phyloP scores from a whole-genome alignment of 2,329 filamentous ascomycete species.

The Exophiala sideris region DNA sequence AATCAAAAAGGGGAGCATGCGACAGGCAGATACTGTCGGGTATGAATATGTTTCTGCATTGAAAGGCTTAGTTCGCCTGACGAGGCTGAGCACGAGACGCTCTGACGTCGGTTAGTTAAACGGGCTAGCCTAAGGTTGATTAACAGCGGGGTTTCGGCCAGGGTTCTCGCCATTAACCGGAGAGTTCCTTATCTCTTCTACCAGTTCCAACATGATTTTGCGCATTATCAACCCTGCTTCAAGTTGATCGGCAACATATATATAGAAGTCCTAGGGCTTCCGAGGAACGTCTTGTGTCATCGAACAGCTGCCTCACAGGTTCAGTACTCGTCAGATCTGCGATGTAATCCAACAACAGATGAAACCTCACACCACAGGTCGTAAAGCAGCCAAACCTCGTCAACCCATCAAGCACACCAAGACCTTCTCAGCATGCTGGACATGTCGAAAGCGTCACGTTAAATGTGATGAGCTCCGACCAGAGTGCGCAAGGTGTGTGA shows the following conservation, averaged over 20 bases:
- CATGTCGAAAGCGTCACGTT: conserved; percentile 24
- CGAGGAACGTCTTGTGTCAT: no score
- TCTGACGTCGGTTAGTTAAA: conserved; percentile 4
- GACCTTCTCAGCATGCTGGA: conserved; percentile 24
- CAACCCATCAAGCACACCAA: conserved; percentile 24
- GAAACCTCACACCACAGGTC: conserved; percentile 7
- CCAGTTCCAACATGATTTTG: no score
- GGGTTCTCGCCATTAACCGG: no score
- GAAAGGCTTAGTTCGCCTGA: conserved; percentile 5
- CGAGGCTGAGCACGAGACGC: conserved; percentile 17
- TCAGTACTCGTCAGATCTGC: background rate
- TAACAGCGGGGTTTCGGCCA: no score
- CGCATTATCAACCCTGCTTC: background rate
- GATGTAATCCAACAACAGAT: conserved; percentile 11
- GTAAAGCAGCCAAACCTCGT: conserved; percentile 12
- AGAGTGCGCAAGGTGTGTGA: conserved; percentile 29
- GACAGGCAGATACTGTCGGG: background rate
- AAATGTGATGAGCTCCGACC: conserved; percentile 33
- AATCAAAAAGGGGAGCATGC: background rate
- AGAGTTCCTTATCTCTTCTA: no score
- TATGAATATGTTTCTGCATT: conserved; percentile 2
- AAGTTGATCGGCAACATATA: background rate
- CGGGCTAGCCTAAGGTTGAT: no score
- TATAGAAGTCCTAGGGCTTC: no score
- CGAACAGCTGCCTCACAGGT: background rate